Evolutionary conservation across 2,329 filamentous ascomycete genomes (phyloP).

Genomic region (Clonostachys rhizophaga): DNA sequence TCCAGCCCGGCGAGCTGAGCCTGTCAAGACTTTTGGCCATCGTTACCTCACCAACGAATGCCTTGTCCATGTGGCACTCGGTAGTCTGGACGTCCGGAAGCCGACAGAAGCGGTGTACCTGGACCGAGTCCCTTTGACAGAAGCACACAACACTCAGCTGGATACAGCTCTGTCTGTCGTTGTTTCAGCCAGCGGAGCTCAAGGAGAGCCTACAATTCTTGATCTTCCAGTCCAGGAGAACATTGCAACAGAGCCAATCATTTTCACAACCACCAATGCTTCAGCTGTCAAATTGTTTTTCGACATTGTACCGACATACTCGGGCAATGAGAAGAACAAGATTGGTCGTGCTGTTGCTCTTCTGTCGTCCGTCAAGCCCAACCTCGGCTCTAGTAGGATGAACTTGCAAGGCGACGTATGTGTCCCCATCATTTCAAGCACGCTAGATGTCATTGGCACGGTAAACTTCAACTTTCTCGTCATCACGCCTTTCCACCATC

Average conservation of each 20-base stretch:
- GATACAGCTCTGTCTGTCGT: slow-evolving; percentile 92
- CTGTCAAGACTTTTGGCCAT: slow-evolving; percentile 93
- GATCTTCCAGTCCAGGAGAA: slow-evolving; percentile 93
- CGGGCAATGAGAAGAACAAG: slow-evolving; percentile 81
- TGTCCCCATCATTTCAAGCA: slow-evolving; percentile 82
- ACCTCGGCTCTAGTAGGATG: slow-evolving; percentile 80
- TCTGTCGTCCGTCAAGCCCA: slow-evolving; percentile 79
- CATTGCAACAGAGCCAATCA: slow-evolving; percentile 87
- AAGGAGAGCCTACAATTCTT: slow-evolving; percentile 82
- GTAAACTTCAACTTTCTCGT: slow-evolving; percentile 97
- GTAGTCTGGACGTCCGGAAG: slow-evolving; percentile 92
- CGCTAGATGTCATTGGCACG: slow-evolving; percentile 84
- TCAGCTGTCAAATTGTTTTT: slow-evolving; percentile 85
- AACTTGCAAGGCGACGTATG: slow-evolving; percentile 88
- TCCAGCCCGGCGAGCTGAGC: slow-evolving; percentile 55
- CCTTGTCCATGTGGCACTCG: slow-evolving; percentile 86
- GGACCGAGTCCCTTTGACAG: slow-evolving; percentile 79
- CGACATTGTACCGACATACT: slow-evolving; percentile 93
- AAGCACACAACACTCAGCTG: slow-evolving; percentile 87
- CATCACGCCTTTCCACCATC: slow-evolving; percentile 90
- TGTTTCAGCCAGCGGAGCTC: slow-evolving; percentile 78
- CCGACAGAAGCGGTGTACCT: slow-evolving; percentile 75
- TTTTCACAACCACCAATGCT: slow-evolving; percentile 76
- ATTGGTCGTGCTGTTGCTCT: slow-evolving; percentile 87
- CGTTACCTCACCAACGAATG: slow-evolving; percentile 86